These are phyloP conservation scores for Sechiopsis laciniata DNA, from an alignment of 306 rosid genomes.

Conservation along the genomic window DNA sequence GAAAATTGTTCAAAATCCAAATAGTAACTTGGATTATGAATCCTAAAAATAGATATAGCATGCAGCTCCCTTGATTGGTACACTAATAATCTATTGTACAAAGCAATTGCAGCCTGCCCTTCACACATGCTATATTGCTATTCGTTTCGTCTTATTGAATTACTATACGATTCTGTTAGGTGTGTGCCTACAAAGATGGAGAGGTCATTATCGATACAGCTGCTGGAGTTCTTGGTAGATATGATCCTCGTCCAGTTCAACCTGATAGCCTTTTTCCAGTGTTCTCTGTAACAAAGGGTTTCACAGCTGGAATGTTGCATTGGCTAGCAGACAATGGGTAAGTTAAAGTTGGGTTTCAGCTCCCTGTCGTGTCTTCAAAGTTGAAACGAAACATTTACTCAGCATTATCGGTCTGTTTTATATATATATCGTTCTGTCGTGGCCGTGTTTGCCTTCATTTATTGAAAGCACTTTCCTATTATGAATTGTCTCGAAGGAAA, in stretches of 20 bases:
- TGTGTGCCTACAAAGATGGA: constrained; percentile 98
- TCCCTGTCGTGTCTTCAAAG: neutral
- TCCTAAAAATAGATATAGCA: neutral
- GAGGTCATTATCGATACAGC: constrained; percentile 90
- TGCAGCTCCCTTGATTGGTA: neutral
- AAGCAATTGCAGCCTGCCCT: neutral
- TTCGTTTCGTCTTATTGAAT: constrained; percentile 23
- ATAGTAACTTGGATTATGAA: neutral
- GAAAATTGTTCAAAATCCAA: neutral
- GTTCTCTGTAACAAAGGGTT: constrained; percentile 87
- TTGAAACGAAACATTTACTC: neutral
- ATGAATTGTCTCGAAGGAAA: constrained; percentile 43
- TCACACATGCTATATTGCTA: constrained; percentile 3
- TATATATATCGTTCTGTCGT: constrained; percentile 4
- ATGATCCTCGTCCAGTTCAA: constrained; percentile 98
- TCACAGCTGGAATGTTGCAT: constrained; percentile 92
- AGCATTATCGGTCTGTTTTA: neutral
- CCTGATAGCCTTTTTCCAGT: constrained; percentile 92
- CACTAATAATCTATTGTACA: neutral
- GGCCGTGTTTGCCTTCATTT: neutral
- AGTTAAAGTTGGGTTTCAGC: neutral
- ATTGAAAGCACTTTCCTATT: neutral
- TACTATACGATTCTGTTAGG: constrained; percentile 36
- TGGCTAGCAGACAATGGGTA: constrained; percentile 95
- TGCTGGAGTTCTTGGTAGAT: constrained; percentile 96